phyloP scores from a whole-genome alignment of 2,329 filamentous ascomycete species.

The Apiospora rasikravindrae region DNA sequence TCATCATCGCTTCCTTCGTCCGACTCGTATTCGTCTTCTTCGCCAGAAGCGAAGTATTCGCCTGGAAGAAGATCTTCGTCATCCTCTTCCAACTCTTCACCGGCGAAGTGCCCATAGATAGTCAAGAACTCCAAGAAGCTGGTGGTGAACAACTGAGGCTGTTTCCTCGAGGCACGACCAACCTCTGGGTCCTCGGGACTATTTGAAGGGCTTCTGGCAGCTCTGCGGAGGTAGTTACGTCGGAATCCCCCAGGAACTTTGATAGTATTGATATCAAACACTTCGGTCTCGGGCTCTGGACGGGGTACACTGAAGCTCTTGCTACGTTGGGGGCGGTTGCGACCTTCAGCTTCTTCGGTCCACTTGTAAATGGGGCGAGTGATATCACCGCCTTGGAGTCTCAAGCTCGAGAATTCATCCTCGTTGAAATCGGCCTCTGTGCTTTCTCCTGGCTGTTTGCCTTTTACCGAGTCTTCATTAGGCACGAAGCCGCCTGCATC shows the following conservation, averaged over 20 bases:
- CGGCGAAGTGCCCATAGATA: conserved; percentile 95
- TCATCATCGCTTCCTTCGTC: conserved; percentile 67
- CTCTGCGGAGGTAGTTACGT: conserved; percentile 83
- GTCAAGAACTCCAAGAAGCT: conserved; percentile 97
- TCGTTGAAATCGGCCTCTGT: conserved; percentile 55
- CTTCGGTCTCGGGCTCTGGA: conserved; percentile 79
- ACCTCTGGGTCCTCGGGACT: conserved; percentile 46
- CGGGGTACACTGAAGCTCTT: conserved; percentile 84
- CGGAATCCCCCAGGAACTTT: conserved; percentile 93
- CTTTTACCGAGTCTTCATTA: conserved; percentile 52
- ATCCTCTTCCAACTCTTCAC: conserved; percentile 95
- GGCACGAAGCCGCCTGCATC: conserved; percentile 43
- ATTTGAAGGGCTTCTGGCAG: conserved; percentile 66
- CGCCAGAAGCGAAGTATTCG: conserved; percentile 88
- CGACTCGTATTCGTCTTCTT: conserved; percentile 65
- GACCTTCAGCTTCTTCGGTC: conserved; percentile 84
- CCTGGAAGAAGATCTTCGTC: conserved; percentile 86
- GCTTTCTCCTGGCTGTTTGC: conserved; percentile 53
- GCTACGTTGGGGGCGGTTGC: conserved; percentile 74
- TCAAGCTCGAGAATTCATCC: conserved; percentile 91
- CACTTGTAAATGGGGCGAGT: conserved; percentile 96
- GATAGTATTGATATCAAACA: conserved; percentile 86
- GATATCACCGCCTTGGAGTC: conserved; percentile 91
- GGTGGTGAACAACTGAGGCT: conserved; percentile 76
- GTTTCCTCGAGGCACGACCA: conserved; percentile 44